phyloP scores from a whole-genome alignment of 805 yeast species.

The Metschnikowia peoriensis region DNA sequence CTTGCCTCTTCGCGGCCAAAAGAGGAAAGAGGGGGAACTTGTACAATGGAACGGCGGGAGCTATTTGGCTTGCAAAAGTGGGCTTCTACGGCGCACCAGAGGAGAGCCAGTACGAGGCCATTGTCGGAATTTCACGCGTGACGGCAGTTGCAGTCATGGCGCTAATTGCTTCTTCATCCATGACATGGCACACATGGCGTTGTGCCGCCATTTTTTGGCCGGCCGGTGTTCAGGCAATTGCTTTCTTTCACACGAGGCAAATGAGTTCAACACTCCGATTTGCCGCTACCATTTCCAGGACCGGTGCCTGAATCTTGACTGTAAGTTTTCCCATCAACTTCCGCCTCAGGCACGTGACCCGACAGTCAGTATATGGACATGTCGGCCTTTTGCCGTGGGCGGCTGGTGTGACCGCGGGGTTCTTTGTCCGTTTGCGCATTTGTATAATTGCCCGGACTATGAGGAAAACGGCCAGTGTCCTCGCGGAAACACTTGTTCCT shows the following conservation, averaged over 20 bases:
- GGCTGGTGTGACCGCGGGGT: slow-evolving; percentile 69
- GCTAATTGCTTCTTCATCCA: slow-evolving; percentile 54
- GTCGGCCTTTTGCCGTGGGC: slow-evolving; percentile 65
- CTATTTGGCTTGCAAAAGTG: slow-evolving; percentile 8
- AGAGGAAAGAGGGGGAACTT: slow-evolving; percentile 2
- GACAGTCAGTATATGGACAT: slow-evolving; percentile 43
- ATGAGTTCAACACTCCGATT: slow-evolving; percentile 54
- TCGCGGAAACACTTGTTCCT: slow-evolving; percentile 48
- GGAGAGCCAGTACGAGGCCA: slow-evolving; percentile 16
- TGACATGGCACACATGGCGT: slow-evolving; percentile 46
- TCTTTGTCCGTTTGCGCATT: slow-evolving; percentile 56
- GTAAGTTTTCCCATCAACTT: slow-evolving; percentile 48
- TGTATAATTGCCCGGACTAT: slow-evolving; percentile 67
- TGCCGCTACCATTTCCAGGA: slow-evolving; percentile 29
- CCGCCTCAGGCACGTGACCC: slow-evolving; percentile 49
- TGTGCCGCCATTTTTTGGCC: slow-evolving; percentile 51
- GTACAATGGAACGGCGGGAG: slow-evolving; percentile 32
- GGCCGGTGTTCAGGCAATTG: slow-evolving; percentile 54
- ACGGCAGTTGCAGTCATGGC: slow-evolving; percentile 55
- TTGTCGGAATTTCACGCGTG: slow-evolving; percentile 38
- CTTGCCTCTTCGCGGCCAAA: slow-evolving; percentile 33
- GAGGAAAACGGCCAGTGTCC: slow-evolving; percentile 61
- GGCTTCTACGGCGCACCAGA: slow-evolving; percentile 4
- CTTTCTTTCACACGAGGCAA: slow-evolving; percentile 53
- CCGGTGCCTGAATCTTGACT: slow-evolving; percentile 43